These are phyloP conservation scores for Pseudopithomyces maydicus DNA, from an alignment of 2,329 filamentous ascomycete genomes.

Conservation along the genomic window DNA sequence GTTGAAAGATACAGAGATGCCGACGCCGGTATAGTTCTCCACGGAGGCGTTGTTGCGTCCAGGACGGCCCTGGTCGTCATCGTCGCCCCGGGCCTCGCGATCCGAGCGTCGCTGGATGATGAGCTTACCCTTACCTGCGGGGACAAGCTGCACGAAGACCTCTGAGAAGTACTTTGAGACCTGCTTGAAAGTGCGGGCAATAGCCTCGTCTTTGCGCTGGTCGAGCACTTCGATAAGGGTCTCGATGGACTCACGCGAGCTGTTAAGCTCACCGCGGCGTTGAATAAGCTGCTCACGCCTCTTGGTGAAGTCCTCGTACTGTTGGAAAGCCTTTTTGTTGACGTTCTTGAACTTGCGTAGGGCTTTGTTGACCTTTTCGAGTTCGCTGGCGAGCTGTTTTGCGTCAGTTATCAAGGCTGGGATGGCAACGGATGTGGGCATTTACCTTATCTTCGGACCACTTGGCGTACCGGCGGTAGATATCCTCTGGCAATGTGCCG, in stretches of 20 bases:
- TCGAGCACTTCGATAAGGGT: slow-evolving; percentile 92
- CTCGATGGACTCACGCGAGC: slow-evolving; percentile 84
- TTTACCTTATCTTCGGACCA: slow-evolving; percentile 77
- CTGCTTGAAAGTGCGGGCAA: slow-evolving; percentile 97
- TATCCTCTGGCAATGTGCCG: slow-evolving; percentile 90
- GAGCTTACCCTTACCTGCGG: slow-evolving; percentile 86
- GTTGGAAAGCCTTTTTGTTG: slow-evolving; percentile 99
- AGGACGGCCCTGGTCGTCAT: slow-evolving; percentile 55
- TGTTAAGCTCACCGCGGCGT: slow-evolving; percentile 84
- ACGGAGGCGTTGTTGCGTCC: slow-evolving; percentile 54
- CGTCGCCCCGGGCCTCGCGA: slow-evolving; percentile 70
- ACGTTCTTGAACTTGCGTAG: slow-evolving; percentile 97
- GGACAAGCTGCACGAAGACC: slow-evolving; percentile 94
- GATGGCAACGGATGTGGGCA: slow-evolving; percentile 8
- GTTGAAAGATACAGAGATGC: slow-evolving; percentile 98
- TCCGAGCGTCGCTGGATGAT: slow-evolving; percentile 93
- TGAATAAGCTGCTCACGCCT: slow-evolving; percentile 86
- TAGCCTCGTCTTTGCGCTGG: slow-evolving; percentile 95
- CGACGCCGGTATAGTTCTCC: slow-evolving; percentile 95
- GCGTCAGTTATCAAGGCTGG: slow-evolving; percentile 19
- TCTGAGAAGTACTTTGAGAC: slow-evolving; percentile 90
- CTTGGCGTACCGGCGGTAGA: slow-evolving; percentile 87
- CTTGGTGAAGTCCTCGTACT: slow-evolving; percentile 95
- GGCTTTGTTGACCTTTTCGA: slow-evolving; percentile 90
- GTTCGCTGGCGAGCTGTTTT: slow-evolving; percentile 53